These are phyloP conservation scores for Penicillium janthinellum DNA, from an alignment of 2,329 filamentous ascomycete species.

Conservation along the genomic window DNA sequence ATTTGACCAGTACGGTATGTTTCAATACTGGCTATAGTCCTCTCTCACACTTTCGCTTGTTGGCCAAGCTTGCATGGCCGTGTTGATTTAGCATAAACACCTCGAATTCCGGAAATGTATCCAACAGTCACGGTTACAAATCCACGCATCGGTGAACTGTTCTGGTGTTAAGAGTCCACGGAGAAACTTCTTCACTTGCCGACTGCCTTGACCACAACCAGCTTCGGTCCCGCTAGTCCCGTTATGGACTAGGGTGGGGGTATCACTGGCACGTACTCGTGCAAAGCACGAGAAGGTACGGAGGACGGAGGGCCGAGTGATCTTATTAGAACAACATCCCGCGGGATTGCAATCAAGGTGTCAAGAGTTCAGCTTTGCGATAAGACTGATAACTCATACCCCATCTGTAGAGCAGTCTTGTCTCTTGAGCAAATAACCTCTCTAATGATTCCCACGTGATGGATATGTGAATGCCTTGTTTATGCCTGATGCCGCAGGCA, in stretches of 20 bases:
- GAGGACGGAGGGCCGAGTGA: background rate
- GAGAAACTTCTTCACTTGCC: conserved; percentile 27
- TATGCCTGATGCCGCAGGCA: background rate
- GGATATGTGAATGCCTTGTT: background rate
- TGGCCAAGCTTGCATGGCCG: background rate
- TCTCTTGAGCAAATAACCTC: background rate
- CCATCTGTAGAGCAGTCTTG: background rate
- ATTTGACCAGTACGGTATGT: background rate
- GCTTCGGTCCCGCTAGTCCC: conserved; percentile 23
- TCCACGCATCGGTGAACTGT: conserved; percentile 32
- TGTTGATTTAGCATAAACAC: background rate
- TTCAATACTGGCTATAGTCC: background rate
- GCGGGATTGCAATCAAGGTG: background rate
- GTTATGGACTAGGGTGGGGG: conserved; percentile 37
- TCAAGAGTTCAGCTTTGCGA: background rate
- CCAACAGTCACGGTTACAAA: conserved; percentile 1
- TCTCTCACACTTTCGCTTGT: background rate
- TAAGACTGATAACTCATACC: background rate
- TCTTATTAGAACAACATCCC: background rate
- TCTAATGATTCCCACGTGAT: background rate
- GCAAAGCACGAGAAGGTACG: background rate
- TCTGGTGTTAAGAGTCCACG: conserved; percentile 21
- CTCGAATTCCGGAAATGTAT: background rate
- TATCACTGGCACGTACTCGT: conserved; percentile 4
- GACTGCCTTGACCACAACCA: conserved; percentile 22